Evolutionary conservation across 306 rosid species (phyloP), one percentile per base, ranked within the genome.

Genomic region (Alnus rubra): DNA sequence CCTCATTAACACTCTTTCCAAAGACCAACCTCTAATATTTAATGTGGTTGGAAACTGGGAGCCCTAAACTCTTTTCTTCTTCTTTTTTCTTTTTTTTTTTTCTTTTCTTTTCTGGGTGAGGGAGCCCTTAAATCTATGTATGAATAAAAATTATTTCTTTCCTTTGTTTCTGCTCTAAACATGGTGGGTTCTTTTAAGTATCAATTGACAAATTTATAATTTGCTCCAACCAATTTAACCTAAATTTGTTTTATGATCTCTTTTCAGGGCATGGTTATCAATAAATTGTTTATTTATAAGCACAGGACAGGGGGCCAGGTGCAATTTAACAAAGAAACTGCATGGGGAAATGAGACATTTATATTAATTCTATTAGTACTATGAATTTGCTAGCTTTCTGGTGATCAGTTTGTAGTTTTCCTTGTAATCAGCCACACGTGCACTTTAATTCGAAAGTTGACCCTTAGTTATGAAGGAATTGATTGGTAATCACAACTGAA

Each of bases 361-460:
- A 10, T 77, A 53, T 69, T 23, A 23, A 53, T 65, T 84, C 69
- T 15, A 12, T 7, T 73, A 67, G 58, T 35, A 67, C 65, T 59
- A 23, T 45, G 42, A 52, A 15, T 42, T 5, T 7, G 1, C 28
- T 23, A 23, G 28, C 28, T 23, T 42, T 42, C 45, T 42, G 45
- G 37, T 33, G 37, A 33, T 1, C 37, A 1, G 0, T 33, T 4
- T 59, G 74, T 77, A 69, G 76, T 62, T 82, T 82, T 44, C 67
- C 47, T 70, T 42, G 78, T 59, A 77, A 74, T 74, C 83, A 76
- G 67, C 45, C 74, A 62, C 88, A 80, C 87, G 76, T 78, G 85
- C 86, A 39, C 77, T 70, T 86, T 77, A 79, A 85, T 87, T 84
- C 39, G 50, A 48, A 75, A 78, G 89, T 91, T 91, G 93, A 88